Evolutionary conservation across 805 yeast genomes (phyloP).

Genomic region (Cyberlindnera xylosilytica): DNA sequence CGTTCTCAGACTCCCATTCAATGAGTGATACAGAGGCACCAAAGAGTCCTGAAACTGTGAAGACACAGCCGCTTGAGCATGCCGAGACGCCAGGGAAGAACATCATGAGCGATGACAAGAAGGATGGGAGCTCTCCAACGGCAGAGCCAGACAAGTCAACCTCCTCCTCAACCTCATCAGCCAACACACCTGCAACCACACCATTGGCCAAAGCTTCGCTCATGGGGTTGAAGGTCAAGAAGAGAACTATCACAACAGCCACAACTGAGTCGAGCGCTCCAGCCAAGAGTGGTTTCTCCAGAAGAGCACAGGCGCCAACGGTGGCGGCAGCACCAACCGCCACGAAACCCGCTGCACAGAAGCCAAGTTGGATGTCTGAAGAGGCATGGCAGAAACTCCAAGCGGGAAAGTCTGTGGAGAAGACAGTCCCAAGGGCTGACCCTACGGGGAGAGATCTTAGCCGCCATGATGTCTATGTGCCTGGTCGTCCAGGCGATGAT

Average conservation of each 20-base stretch:
- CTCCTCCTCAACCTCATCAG: no score
- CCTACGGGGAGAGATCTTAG: not conserved
- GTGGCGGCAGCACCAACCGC: not conserved
- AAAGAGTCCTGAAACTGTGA: not conserved
- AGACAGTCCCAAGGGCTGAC: not conserved
- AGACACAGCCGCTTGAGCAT: not conserved
- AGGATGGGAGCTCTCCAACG: not conserved
- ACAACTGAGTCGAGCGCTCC: not conserved
- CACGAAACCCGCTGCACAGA: not conserved
- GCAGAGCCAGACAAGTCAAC: not conserved
- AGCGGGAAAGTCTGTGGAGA: not conserved
- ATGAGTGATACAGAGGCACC: not conserved
- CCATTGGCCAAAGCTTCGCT: not conserved
- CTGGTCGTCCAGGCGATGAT: not conserved
- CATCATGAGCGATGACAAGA: not conserved
- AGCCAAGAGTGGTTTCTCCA: conserved; percentile 7
- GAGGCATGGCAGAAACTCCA: conserved; percentile 1
- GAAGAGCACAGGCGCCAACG: conserved; percentile 7
- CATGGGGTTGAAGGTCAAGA: conserved; percentile 13
- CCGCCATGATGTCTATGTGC: not conserved
- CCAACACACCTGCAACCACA: not conserved
- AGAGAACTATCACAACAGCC: conserved; percentile 11
- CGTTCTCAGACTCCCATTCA: not conserved
- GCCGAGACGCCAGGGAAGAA: conserved; percentile 3
- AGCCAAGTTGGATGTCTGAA: conserved; percentile 8